Evolutionary conservation across 495 filamentous ascomycete species (phyloP).

Genomic region (Annulohypoxylon bovei): DNA sequence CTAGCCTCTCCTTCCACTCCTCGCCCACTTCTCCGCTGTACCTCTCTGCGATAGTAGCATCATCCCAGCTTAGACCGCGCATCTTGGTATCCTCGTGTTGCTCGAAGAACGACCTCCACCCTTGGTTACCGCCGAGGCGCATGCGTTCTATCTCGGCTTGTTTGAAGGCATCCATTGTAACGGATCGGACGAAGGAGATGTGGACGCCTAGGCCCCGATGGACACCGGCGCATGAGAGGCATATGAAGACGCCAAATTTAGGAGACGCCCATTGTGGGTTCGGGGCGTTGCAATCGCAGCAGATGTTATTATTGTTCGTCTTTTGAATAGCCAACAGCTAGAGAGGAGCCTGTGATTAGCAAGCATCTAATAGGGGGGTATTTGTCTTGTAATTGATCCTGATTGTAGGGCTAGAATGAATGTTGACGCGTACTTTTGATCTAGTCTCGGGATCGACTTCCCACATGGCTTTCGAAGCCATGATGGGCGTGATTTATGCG

Average conservation of each 20-base stretch:
- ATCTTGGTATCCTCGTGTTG: conserved; percentile 70
- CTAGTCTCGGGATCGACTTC: conserved; percentile 97
- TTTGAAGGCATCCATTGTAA: conserved; percentile 99
- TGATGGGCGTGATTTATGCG: conserved; percentile 39
- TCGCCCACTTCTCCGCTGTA: conserved; percentile 90
- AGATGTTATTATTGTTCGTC: conserved; percentile 82
- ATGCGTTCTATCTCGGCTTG: conserved; percentile 84
- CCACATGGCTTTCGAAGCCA: conserved; percentile 78
- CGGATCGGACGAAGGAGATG: conserved; percentile 95
- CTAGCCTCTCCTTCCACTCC: conserved; percentile 93
- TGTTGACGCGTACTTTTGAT: conserved; percentile 73
- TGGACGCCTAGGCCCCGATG: conserved; percentile 96
- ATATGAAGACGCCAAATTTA: conserved; percentile 90
- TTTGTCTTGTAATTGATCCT: neutral
- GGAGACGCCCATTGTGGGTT: conserved; percentile 91
- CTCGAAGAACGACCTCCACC: conserved; percentile 88
- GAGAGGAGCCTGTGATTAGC: conserved; percentile 24
- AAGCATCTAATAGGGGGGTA: conserved; percentile 7
- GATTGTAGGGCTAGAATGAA: neutral
- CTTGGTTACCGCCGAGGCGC: conserved; percentile 84
- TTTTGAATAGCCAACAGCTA: conserved; percentile 91
- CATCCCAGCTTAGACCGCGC: conserved; percentile 72
- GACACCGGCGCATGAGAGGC: conserved; percentile 92
- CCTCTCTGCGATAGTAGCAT: conserved; percentile 80
- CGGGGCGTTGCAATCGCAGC: conserved; percentile 93